These are phyloP conservation scores for Triticum timopheevii DNA, from an alignment of 176 grass and related monocot genomes.

Conservation along the genomic window DNA sequence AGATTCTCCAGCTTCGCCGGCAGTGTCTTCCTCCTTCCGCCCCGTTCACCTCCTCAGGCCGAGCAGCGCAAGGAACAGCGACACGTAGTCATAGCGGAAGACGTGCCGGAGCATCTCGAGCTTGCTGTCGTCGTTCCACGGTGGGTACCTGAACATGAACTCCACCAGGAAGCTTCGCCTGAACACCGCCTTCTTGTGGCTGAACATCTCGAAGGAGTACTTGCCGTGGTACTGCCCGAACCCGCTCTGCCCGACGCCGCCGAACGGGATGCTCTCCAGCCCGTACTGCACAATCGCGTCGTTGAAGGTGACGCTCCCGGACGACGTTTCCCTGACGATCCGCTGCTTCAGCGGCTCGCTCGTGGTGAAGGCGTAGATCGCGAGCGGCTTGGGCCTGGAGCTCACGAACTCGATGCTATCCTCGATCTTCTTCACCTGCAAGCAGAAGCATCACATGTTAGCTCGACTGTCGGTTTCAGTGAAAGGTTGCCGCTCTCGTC, in stretches of 20 bases:
- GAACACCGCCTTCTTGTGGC: constrained; percentile 78
- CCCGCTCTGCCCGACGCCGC: constrained; percentile 66
- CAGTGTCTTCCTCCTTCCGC: neutral
- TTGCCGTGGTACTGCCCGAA: constrained; percentile 90
- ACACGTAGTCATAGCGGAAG: constrained; percentile 50
- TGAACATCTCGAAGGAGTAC: constrained; percentile 88
- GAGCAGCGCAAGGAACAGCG: constrained; percentile 49
- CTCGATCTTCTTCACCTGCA: constrained; percentile 80
- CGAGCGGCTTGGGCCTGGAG: constrained; percentile 68
- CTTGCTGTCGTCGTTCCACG: constrained; percentile 60
- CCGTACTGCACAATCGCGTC: constrained; percentile 71
- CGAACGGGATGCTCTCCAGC: constrained; percentile 65
- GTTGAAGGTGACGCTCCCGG: constrained; percentile 77
- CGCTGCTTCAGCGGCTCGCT: constrained; percentile 54
- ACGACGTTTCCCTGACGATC: constrained; percentile 66
- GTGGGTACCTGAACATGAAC: constrained; percentile 68
- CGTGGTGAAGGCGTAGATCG: constrained; percentile 75
- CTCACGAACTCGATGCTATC: constrained; percentile 70
- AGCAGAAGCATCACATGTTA: neutral
- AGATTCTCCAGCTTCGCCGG: neutral
- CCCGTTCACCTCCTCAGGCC: constrained; percentile 44
- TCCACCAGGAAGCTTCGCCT: constrained; percentile 56
- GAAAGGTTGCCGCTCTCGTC: too few relatives aligned
- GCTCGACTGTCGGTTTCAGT: neutral
- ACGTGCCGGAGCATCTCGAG: constrained; percentile 46